Percentiles rank a stretch among this genome's conserved stretches.
Evolutionary conservation across 73 alveolate species (phyloP).

Genomic region (Paramecium tetraurelia): DNA sequence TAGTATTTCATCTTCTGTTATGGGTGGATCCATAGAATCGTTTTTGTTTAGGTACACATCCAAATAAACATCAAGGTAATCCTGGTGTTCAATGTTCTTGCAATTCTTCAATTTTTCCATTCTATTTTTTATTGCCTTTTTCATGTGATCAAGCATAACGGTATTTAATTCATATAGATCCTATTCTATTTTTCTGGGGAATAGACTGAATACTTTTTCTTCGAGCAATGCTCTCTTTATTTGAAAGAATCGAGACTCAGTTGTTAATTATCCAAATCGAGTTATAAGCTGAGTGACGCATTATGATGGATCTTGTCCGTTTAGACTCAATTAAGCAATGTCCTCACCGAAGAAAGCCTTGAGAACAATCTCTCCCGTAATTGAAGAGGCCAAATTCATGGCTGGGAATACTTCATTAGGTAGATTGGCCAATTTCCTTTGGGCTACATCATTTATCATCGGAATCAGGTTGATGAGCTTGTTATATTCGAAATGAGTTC

Average conservation of each 20-base stretch:
- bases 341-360: conserved; percentile 27
- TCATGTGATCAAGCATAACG: not conserved
- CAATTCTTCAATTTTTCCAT: not conserved
- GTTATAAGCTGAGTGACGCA: not conserved
- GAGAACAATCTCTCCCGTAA: not conserved
- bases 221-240: conserved; percentile 8
- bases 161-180: not conserved
- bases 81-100: not conserved
- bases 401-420: not conserved
- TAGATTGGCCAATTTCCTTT: not conserved
- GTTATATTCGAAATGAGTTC: not conserved
- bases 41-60: not conserved
- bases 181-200: not conserved
- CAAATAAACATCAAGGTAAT: not conserved
- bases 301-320: conserved; percentile 27
- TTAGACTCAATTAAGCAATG: not conserved
- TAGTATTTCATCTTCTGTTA: conserved; percentile 11
- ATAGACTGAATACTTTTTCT: not conserved
- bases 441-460: not conserved
- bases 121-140: not conserved
- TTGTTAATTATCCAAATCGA: not conserved
- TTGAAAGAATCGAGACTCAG: not conserved
- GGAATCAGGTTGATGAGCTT: not conserved
- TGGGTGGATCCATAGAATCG: not conserved
- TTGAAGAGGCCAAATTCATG: not conserved